Evolutionary conservation across 2,329 filamentous ascomycete species (phyloP), one percentile per base, ranked within the genome.

Genomic region (Pseudopithomyces maydicus): DNA sequence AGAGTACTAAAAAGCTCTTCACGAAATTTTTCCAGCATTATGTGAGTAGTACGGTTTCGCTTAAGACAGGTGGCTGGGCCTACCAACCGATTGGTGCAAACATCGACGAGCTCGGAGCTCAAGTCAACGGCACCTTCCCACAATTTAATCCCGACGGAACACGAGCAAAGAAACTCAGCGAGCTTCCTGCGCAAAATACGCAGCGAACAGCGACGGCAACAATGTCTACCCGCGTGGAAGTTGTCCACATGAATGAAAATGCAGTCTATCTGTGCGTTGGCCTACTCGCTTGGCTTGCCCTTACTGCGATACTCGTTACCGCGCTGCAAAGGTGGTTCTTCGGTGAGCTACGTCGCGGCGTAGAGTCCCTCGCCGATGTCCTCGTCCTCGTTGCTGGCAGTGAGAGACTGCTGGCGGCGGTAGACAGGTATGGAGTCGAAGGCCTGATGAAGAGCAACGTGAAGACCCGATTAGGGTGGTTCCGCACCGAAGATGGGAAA

Each of bases 1-100:
- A 36, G 0, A 54, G 64, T 1, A 59, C 69, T 0, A 44, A 72
- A 19, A 60, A 59, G 2, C 66, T 65, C 2, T 73, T 68, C 56
- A 54, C 65, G 1, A 70, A 66, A 0, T 73, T 73, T 55, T 74
- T 74, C 50, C 70, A 75, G 33, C 71, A 74, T 39, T 70, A 57
- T 29, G 65, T 65, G 17, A 63, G 62, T 52, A 67, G 52, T 20
- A 61, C 58, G 32, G 15, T 66, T 17, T 63, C 67, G 19, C 12
- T 61, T 8, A 29, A 56, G 7, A 58, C 60, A 1, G 68, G 67
- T 2, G 62, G 68, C 3, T 69, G 67, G 67, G 66, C 23, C 0
- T 71, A 65, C 23, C 68, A 71, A 19, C 47, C 51, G 10, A 64
- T 69, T 41, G 67, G 67, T 19, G 62, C 62, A 14, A 68, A 62